Conservation (phyloP, 1,139 yeast species). For the Hyphopichia wangnamkhiaoensis region DNA sequence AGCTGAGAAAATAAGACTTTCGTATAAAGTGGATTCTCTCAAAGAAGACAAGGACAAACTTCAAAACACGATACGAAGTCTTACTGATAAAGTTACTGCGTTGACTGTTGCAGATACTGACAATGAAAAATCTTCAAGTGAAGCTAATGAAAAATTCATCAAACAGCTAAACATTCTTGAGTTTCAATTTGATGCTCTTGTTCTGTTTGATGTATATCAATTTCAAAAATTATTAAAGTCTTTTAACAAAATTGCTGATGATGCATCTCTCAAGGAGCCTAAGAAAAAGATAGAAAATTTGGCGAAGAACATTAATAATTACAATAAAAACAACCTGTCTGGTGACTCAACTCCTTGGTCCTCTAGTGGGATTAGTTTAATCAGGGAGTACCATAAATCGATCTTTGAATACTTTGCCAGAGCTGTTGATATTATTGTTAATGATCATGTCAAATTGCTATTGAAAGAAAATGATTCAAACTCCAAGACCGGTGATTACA, state of each 20-base stretch:
- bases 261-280: constrained; percentile 58
- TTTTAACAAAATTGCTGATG: constrained; percentile 59
- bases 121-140: constrained; percentile 14
- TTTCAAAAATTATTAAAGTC: constrained; percentile 46
- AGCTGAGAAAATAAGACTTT: constrained; percentile 50
- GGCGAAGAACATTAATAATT: constrained; percentile 15
- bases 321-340: constrained; percentile 8
- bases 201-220: constrained; percentile 38
- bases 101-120: constrained; percentile 17
- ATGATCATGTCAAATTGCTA: constrained; percentile 54
- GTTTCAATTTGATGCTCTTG: constrained; percentile 39
- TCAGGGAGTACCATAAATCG: constrained; percentile 52
- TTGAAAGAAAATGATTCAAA: constrained; percentile 32
- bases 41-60: constrained; percentile 38
- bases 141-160: constrained; percentile 12
- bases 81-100: constrained; percentile 31
- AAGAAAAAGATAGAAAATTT: constrained; percentile 49
- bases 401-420: constrained; percentile 58
- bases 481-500: constrained; percentile 20
- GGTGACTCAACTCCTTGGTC: constrained; percentile 12
- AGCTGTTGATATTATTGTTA: constrained; percentile 58
- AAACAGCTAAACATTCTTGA: constrained; percentile 27
- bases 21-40: constrained; percentile 42
- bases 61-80: constrained; percentile 31
- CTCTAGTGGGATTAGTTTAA: constrained; percentile 26